Conservation (phyloP, 2,329 filamentous ascomycete genomes). For the Raffaelea arxii region DNA sequence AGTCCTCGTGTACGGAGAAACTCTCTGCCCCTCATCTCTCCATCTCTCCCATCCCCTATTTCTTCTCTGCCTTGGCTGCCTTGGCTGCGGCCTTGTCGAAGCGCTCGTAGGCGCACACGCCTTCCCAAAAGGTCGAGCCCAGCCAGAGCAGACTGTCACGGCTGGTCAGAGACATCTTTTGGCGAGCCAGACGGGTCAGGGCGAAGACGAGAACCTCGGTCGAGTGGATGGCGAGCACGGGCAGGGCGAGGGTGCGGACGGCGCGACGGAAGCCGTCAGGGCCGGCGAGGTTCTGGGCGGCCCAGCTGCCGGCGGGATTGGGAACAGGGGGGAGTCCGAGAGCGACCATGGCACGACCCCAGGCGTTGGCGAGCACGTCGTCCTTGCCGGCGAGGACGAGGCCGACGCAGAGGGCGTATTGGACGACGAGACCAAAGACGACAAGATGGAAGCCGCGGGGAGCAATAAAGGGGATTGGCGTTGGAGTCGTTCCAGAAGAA, state of each 20-base stretch:
- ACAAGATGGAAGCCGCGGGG: conserved; percentile 37
- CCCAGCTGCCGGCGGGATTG: conserved; percentile 7
- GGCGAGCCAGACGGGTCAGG: conserved; percentile 32
- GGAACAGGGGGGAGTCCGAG: conserved; percentile 3
- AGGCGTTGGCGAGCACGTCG: conserved; percentile 37
- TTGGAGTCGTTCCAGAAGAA: conserved; percentile 30
- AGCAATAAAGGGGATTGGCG: conserved; percentile 21
- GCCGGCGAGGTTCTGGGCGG: not conserved
- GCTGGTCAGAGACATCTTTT: conserved; percentile 35
- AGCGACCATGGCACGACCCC: conserved; percentile 18
- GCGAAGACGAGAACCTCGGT: conserved; percentile 51
- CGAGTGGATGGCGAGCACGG: conserved; percentile 55
- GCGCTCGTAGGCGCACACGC: conserved; percentile 36
- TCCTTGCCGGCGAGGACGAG: conserved; percentile 38
- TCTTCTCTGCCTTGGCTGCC: not conserved
- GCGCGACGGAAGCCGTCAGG: conserved; percentile 47
- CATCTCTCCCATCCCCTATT: not conserved
- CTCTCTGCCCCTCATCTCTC: not conserved
- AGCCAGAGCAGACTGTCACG: conserved; percentile 48
- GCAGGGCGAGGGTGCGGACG: conserved; percentile 46
- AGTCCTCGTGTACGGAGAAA: too few species aligned
- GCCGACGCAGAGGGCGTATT: conserved; percentile 43
- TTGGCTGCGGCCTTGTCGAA: conserved; percentile 29
- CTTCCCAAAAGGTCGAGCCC: conserved; percentile 42
- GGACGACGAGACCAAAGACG: conserved; percentile 43